Evolutionary conservation across 2,329 filamentous ascomycete species (phyloP).

Genomic region (Apiospora koreana): DNA sequence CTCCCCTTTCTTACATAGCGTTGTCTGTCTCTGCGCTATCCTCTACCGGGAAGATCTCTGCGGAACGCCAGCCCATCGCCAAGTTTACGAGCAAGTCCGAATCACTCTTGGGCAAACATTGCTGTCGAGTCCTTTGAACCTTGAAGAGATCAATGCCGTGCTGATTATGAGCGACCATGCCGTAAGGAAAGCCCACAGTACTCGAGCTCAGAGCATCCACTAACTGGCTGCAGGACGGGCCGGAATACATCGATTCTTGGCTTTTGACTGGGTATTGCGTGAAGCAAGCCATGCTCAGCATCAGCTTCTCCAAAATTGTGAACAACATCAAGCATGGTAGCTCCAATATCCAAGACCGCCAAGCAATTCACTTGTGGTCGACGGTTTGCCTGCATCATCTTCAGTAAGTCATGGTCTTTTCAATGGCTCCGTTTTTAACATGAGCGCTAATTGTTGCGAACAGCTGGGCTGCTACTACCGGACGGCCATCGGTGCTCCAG

Average conservation of each 20-base stretch:
- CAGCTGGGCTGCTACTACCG: slow-evolving; percentile 43
- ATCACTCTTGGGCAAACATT: slow-evolving; percentile 40
- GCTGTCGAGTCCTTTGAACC: slow-evolving; percentile 38
- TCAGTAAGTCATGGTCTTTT: slow-evolving; percentile 28
- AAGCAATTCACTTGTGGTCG: slow-evolving; percentile 37
- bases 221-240: slow-evolving; percentile 24
- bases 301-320: slow-evolving; percentile 43
- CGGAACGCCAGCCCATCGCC: slow-evolving; percentile 32
- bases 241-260: slow-evolving; percentile 45
- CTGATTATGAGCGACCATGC: slow-evolving; percentile 40
- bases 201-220: not conserved
- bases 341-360: slow-evolving; percentile 34
- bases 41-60: slow-evolving; percentile 34
- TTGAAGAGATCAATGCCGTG: slow-evolving; percentile 43
- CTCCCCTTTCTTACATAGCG: slow-evolving; percentile 41
- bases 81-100: slow-evolving; percentile 41
- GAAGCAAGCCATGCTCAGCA: slow-evolving; percentile 44
- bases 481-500: slow-evolving; percentile 39
- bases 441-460: not conserved
- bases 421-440: not conserved
- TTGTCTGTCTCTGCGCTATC: slow-evolving; percentile 41
- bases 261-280: slow-evolving; percentile 42
- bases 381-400: slow-evolving; percentile 39
- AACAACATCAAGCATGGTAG: slow-evolving; percentile 34
- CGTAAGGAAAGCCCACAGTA: slow-evolving; percentile 20